Evolutionary conservation across 352 stramenopile species (phyloP), one percentile per base, ranked within the genome.

Genomic region (Globisporangium spinosum): DNA sequence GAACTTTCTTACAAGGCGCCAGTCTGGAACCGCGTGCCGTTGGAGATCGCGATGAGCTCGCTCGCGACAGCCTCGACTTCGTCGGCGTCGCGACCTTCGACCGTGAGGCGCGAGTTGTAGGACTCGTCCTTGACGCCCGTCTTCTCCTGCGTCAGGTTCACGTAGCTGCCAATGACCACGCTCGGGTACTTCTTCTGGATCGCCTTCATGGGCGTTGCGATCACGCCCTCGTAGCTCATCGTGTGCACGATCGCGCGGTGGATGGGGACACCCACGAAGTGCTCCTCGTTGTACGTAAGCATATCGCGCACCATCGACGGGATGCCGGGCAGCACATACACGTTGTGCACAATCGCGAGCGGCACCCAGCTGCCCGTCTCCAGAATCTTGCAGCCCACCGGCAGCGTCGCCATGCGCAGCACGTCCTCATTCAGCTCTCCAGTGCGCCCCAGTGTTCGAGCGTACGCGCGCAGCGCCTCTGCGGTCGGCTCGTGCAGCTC

Each of bases 271-370:
- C 88, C 88, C 32, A 85, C 66, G 40, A 96, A 96, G 34, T 91
- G 83, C 34, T 87, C 77, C 71, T 93, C 82, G 58, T 93, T 93
- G 40, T 73, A 78, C 27, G 82, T 85, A 58, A 96, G 82, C 86
- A 96, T 96, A 27, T 89, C 79, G 40, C 83, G 77, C 63, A 96
- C 81, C 73, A 94, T 85, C 7, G 77, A 85, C 51, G 88, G 88
- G 45, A 96, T 94, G 10, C 88, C 88, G 1, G 88, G 88, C 4
- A 96, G 73, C 43, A 96, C 80, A 70, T 94, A 94, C 22, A 96
- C 85, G 65, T 96, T 96, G 56, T 92, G 66, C 25, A 94, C 73
- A 10, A 89, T 73, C 10, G 84, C 85, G 38, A 96, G 82, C 0
- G 88, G 88, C 20, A 90, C 86, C 88, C 87, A 94, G 45, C 77